Evolutionary conservation across 176 grass and related monocot genomes (phyloP), one percentile per base, ranked within the genome.

Genomic region (Avena insularis): DNA sequence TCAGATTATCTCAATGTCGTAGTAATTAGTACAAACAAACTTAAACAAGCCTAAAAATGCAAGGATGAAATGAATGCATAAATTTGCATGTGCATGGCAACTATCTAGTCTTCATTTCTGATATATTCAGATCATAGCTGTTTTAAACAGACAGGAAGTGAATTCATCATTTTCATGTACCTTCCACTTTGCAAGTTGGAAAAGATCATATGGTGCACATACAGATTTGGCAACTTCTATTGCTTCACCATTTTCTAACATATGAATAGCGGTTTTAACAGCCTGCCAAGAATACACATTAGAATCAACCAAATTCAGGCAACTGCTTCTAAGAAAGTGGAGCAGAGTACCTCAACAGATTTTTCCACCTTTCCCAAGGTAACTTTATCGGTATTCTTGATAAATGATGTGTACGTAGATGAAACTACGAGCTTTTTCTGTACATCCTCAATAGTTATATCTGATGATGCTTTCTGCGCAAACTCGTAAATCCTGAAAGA

Each of bases 341-440:
- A 92, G 60, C 16, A 79, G 73, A 67, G 58, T 91, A 95, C 93
- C 93, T 95, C 88, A 71, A 91, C 90, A 77, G 81, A 86, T 92
- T 71, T 86, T 72, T 95, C 91, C 79, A 95, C 88, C 71, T 74
- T 79, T 57, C 89, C 93, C 48, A 88, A 66, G 53, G 88, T 92
- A 85, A 95, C 86, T 67, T 82, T 89, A 15, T 89, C 88, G 45
- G 75, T 63, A 49, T 82, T 83, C 43, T 85, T 90, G 38, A 36
- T 9, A 50, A 15, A 15, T 58, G 55, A 50, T 58, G 77, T 4
- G 49, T 95, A 38, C 33, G 88, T 91, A 63, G 93, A 95, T 62
- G 93, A 61, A 77, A 91, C 66, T 35, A 82, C 54, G 40, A 82
- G 86, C 33, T 69, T 87, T 83, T 84, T 89, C 25, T 70, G 79